Evolutionary conservation across 345 rosid species (phyloP).

Genomic region (Dipteronia dyeriana): DNA sequence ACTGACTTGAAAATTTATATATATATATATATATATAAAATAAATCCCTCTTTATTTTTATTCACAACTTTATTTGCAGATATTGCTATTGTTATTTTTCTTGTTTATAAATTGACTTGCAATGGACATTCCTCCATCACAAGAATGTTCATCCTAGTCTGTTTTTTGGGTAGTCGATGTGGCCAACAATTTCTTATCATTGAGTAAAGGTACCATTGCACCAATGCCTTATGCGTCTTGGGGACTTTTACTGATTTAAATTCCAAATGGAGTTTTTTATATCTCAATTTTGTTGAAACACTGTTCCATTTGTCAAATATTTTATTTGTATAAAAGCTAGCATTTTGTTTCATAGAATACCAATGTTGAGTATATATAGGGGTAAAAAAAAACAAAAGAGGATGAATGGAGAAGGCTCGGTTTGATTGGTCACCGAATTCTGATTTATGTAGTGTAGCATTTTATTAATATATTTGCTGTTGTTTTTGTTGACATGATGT

Average conservation of each 20-base stretch:
- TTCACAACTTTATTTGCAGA: background rate
- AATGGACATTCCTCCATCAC: background rate
- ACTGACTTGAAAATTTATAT: too few relatives aligned
- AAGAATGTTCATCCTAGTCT: background rate
- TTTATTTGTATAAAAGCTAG: background rate
- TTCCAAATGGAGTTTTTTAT: background rate
- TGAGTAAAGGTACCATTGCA: background rate
- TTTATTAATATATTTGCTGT: background rate
- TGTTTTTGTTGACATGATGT: slow-evolving; percentile 2
- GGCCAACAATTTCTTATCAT: background rate
- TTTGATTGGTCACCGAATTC: background rate
- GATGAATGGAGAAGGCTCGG: background rate
- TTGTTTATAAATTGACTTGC: background rate
- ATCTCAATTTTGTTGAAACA: too few relatives aligned
- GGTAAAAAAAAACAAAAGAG: background rate
- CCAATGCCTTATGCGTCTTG: background rate
- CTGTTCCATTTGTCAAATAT: background rate
- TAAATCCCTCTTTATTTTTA: too few relatives aligned
- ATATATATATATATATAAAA: too few relatives aligned
- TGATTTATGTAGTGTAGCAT: background rate
- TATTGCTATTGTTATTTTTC: background rate
- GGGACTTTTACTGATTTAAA: background rate
- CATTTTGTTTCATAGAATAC: background rate
- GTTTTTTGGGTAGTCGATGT: background rate
- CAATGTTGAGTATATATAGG: background rate